Percentiles rank a stretch among this genome's conserved stretches.
These are phyloP conservation scores for Hirsutella minnesotensis DNA, from an alignment of 2,329 filamentous ascomycete species.

Conservation along the genomic window DNA sequence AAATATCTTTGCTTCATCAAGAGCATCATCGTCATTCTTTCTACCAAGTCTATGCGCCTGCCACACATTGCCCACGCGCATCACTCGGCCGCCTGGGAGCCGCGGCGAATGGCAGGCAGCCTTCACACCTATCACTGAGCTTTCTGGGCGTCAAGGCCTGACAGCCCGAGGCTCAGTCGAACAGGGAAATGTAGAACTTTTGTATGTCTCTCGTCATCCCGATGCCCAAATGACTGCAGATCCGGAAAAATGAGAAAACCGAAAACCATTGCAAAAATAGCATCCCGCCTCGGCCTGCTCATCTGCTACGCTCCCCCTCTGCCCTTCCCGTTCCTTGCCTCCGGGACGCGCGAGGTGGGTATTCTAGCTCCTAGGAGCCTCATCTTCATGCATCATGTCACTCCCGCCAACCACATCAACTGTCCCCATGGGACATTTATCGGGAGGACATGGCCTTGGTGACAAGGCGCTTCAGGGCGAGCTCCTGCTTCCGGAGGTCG, in stretches of 20 bases:
- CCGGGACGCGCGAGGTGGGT: neutral
- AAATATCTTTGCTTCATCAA: too few species aligned
- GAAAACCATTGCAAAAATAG: constrained; percentile 11
- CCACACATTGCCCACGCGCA: constrained; percentile 11
- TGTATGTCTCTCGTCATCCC: constrained; percentile 17
- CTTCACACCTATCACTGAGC: constrained; percentile 15
- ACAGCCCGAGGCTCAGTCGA: constrained; percentile 14
- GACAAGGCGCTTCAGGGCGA: constrained; percentile 92
- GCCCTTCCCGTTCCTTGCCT: neutral
- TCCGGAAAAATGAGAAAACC: constrained; percentile 11
- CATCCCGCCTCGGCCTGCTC: constrained; percentile 8
- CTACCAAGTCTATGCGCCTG: constrained; percentile 25
- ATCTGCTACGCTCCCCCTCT: neutral
- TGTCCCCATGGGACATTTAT: constrained; percentile 34
- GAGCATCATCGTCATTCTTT: constrained; percentile 17
- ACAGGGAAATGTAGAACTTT: constrained; percentile 21
- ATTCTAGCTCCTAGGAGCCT: neutral
- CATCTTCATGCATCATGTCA: constrained; percentile 1
- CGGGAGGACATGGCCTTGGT: constrained; percentile 96
- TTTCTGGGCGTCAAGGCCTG: constrained; percentile 6
- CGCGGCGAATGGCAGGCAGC: constrained; percentile 5
- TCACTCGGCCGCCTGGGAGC: constrained; percentile 2
- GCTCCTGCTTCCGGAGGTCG: constrained; percentile 99
- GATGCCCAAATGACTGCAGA: constrained; percentile 19
- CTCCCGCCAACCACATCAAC: neutral